Evolutionary conservation across 345 rosid genomes (phyloP).

Genomic region (Bruguiera parviflora): DNA sequence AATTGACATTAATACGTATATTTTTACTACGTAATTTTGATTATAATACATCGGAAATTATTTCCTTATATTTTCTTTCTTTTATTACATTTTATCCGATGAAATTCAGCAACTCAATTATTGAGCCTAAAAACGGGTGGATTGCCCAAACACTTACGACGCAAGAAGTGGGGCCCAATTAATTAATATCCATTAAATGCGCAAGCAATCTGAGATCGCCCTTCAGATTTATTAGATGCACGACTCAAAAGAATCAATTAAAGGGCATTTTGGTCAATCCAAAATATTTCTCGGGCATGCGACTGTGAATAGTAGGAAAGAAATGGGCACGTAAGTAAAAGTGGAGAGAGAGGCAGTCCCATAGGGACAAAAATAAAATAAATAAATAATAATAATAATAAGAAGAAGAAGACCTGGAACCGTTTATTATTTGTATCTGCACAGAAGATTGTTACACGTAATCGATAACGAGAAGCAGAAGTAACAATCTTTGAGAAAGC

Average conservation of each 20-base stretch:
- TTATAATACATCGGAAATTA: no score
- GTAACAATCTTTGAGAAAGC: constrained; percentile 6
- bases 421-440: background rate
- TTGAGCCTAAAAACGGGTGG: constrained; percentile 22
- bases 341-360: background rate
- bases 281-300: background rate
- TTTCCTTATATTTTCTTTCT: no score
- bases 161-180: constrained; percentile 26
- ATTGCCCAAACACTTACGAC: constrained; percentile 11
- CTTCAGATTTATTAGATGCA: background rate
- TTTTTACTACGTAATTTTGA: background rate
- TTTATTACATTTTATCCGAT: background rate
- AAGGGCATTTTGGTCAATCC: constrained; percentile 2
- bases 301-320: background rate
- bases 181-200: constrained; percentile 29
- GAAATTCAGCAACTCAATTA: constrained; percentile 33
- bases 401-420: background rate
- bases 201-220: background rate
- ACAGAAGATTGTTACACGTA: background rate
- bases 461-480: background rate
- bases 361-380: background rate
- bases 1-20: background rate
- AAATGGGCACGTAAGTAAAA: background rate
- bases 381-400: background rate
- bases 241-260: background rate